Conservation (phyloP, 2,329 filamentous ascomycete species). For the Penicillium griseofulvum region DNA sequence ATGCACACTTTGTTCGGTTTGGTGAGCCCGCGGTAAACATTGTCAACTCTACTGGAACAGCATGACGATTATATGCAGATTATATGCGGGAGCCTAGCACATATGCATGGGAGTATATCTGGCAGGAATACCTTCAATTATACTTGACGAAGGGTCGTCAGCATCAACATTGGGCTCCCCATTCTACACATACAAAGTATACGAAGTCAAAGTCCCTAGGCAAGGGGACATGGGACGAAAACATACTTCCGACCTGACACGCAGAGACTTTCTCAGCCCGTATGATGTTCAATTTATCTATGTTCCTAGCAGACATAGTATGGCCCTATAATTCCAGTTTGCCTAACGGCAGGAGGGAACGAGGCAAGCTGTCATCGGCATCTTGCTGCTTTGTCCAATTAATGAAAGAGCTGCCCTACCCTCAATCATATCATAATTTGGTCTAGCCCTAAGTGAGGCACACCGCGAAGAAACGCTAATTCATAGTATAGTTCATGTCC, state of each 20-base stretch:
- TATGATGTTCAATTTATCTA: neutral
- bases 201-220: neutral
- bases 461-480: no score
- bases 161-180: neutral
- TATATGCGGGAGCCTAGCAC: neutral
- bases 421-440: no score
- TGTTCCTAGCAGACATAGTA: neutral
- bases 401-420: no score
- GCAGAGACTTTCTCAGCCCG: neutral
- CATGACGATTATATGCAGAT: neutral
- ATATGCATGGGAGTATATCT: neutral
- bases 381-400: no score
- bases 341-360: neutral
- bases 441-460: no score
- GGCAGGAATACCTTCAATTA: neutral
- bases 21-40: neutral
- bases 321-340: neutral
- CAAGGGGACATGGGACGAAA: neutral
- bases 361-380: neutral
- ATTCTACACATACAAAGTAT: neutral
- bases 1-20: neutral
- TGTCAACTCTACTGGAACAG: neutral
- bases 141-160: neutral
- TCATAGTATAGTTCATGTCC: no score
- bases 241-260: neutral